Base-by-base conservation (phyloP, 2,329 filamentous ascomycete genomes). In the Neofusicoccum cordaticola region DNA sequence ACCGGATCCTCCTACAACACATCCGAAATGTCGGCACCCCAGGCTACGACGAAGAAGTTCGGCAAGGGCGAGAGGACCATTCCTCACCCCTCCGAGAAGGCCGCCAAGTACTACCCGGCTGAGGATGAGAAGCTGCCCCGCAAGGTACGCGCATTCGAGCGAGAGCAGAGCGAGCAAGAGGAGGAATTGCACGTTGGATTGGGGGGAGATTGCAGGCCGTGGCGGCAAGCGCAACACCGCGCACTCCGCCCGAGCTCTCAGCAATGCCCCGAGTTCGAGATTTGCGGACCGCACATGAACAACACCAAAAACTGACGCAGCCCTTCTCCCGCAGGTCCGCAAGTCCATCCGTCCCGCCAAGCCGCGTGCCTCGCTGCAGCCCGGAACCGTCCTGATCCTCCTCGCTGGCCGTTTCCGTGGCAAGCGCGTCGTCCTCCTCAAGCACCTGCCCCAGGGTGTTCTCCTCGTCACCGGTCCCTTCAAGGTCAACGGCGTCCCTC, bases 401-500 rank as follows among this genome's bases (percentile, higher is more conserved):
- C 93, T 99, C 81, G 95, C 95, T 82, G 95, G 95, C 79, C 95
- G 95, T 80, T 99, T 98, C 92, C 94, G 95, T 78, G 95, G 95
- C 88, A 99, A 99, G 93, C 95, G 95, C 81, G 95, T 99, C 78
- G 87, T 99, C 79, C 93, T 98, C 84, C 91, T 99, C 82, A 98
- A 98, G 90, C 88, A 90, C 83, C 93, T 99, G 79, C 87, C 92
- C 80, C 92, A 97, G 86, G 95, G 95, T 85, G 92, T 97, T 73
- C 93, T 99, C 82, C 92, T 99, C 81, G 93, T 99, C 78, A 99
- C 95, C 80, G 95, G 95, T 77, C 95, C 95, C 81, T 99, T 98
- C 91, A 99, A 98, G 90, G 90, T 99, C 86, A 99, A 99, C 86
- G 95, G 95, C 83, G 95, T 99, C 72, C 95, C 95, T 75, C 90